Evolutionary conservation across 129 eudicot species (phyloP).

Genomic region (Saposhnikovia divaricata): DNA sequence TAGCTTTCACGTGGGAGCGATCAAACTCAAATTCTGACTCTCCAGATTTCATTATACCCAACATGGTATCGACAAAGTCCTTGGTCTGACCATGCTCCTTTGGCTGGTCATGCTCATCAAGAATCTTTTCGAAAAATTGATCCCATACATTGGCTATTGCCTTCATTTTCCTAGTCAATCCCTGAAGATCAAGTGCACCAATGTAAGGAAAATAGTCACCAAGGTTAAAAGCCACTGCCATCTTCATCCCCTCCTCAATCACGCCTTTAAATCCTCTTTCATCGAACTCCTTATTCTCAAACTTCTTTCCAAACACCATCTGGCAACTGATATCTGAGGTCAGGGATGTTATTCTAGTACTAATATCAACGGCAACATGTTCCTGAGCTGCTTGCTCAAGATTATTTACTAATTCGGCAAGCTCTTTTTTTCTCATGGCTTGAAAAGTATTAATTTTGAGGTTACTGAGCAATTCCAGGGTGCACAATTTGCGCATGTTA

Average conservation of each 20-base stretch:
- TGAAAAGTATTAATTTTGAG: conserved; percentile 23
- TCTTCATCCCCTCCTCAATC: conserved; percentile 1
- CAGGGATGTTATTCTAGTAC: conserved; percentile 14
- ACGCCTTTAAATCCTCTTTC: conserved; percentile 6
- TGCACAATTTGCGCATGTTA: conserved; percentile 34
- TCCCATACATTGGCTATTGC: conserved; percentile 4
- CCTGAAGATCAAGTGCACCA: conserved; percentile 10
- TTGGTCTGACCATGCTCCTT: conserved; percentile 4
- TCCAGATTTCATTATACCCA: conserved; percentile 5
- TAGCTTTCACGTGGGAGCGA: conserved; percentile 5
- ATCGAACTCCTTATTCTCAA: conserved; percentile 2
- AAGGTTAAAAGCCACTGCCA: conserved; percentile 6
- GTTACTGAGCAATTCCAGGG: conserved; percentile 28
- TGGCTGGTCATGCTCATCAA: not conserved
- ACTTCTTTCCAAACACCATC: conserved; percentile 12
- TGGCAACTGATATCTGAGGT: conserved; percentile 7
- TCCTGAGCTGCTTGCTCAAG: conserved; percentile 10
- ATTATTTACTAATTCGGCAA: conserved; percentile 8
- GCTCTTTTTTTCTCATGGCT: conserved; percentile 24
- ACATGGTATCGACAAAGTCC: conserved; percentile 11
- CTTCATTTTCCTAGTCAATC: conserved; percentile 4
- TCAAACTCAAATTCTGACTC: conserved; percentile 7
- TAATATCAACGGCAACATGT: conserved; percentile 15
- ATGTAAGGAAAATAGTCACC: conserved; percentile 5
- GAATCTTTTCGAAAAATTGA: not conserved